These are phyloP conservation scores for Ceratonia siliqua DNA, from an alignment of 306 rosid genomes.

Conservation along the genomic window DNA sequence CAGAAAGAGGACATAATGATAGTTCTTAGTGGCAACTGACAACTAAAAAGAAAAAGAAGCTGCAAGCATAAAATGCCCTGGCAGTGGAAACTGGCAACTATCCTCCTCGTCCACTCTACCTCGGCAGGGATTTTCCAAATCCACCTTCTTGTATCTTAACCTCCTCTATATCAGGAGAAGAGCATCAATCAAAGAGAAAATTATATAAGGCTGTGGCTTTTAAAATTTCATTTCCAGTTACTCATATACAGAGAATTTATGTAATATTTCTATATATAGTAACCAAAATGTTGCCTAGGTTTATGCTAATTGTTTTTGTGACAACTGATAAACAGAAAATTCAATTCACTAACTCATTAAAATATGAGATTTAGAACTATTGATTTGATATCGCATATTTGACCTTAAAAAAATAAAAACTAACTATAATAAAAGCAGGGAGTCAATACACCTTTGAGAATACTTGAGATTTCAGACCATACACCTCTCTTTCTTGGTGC, in stretches of 20 bases:
- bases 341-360: neutral
- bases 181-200: neutral
- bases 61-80: neutral
- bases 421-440: no score
- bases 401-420: no score
- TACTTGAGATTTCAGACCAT: no score
- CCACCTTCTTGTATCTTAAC: neutral
- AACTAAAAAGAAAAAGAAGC: neutral
- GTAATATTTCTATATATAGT: neutral
- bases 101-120: neutral
- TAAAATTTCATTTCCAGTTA: neutral
- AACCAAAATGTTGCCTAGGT: neutral
- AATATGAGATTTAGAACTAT: no score
- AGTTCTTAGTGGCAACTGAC: neutral
- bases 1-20: neutral
- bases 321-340: neutral
- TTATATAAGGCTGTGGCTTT: neutral
- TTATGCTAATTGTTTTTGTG: neutral
- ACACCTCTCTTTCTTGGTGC: no score
- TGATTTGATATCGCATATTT: neutral
- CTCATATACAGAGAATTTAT: neutral
- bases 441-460: no score
- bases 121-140: neutral
- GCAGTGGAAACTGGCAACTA: neutral
- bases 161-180: neutral